These are phyloP conservation scores for Pseudisothecium myosuroides DNA, from an alignment of 225 moss, liverwort and hornwort genomes.

Conservation along the genomic window DNA sequence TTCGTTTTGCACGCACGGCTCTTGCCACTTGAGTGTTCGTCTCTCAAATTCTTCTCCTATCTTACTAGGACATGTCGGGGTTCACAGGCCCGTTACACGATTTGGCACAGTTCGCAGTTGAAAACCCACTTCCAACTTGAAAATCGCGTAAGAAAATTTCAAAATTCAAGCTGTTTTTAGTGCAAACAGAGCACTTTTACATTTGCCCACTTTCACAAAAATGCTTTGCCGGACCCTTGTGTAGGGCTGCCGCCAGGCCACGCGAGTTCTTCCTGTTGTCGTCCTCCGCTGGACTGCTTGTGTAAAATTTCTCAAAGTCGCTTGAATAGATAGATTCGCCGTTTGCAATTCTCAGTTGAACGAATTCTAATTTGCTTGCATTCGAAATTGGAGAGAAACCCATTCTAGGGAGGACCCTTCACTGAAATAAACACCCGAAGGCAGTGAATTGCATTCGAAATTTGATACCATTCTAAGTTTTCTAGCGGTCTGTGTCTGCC, in stretches of 20 bases:
- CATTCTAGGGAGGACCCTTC: no score
- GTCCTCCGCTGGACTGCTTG: not conserved
- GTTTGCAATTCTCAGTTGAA: not conserved
- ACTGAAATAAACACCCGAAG: no score
- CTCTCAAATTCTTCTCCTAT: not conserved
- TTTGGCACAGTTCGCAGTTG: not conserved
- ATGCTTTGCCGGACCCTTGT: not conserved
- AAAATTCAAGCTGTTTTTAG: not conserved
- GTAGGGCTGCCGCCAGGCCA: not conserved
- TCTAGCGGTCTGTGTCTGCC: not conserved
- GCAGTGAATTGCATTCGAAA: not conserved
- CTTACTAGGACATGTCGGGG: not conserved
- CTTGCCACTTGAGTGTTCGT: not conserved
- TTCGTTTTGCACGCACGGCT: not conserved
- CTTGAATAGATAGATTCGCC: not conserved
- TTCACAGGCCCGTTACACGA: not conserved
- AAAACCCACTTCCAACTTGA: no score
- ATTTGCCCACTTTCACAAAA: no score
- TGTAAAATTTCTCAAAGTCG: not conserved
- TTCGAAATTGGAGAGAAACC: no score
- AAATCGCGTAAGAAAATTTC: not conserved
- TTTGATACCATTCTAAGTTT: not conserved
- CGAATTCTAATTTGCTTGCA: not conserved
- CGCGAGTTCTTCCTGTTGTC: not conserved
- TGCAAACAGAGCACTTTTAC: not conserved